Base-by-base conservation (phyloP, 108 stramenopile genomes). In the Nitzschia sp. region DNA sequence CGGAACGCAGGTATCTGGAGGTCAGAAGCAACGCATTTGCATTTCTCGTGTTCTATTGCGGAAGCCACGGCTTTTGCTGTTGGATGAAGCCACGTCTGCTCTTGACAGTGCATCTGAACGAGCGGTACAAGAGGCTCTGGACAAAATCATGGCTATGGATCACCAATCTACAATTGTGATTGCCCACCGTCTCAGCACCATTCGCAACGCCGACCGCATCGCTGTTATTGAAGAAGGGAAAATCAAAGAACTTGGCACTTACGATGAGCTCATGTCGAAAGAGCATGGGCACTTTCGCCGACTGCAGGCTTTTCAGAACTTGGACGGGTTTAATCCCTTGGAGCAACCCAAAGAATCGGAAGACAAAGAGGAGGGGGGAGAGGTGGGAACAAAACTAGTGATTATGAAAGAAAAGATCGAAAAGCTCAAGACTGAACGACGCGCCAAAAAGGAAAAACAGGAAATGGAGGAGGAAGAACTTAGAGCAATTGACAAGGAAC, bases 21-120 rank as follows among this genome's bases (percentile, higher is more conserved):
- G 86, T 9, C 90, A 91, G 47, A 85, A 84, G 50, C 88, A 89
- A 53, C 67, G 78, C 8, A 86, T 96, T 34, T 94, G 93, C 2
- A 97, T 97, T 65, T 94, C 96, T 8, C 63, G 96, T n/a, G 97
- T 95, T 30, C 67, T 97, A 33, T 77, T 93, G 15, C 84, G 85
- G 66, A 80, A 85, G 53, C 92, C 95, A 15, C 75, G 81, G 46
- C 47, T 97, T n/a, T 77, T 97, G 0, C 74, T 97, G 5, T 80
- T 97, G 5, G 96, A 96, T 56, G 95, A 94, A 71, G 96, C 88
- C 9, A 92, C 89, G 3, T 65, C 68, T 53, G 96, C 94, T 3
- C 76, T 96, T 2, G 97, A 97, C 63, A 81, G 87, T 31, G 94
- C 89, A 63, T 72, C 67, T 16, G 97, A 97, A 66, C 59, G 69